Evolutionary conservation across 176 grass and related monocot species (phyloP), one percentile per base, ranked within the genome.

Genomic region (Eleusine coracana): DNA sequence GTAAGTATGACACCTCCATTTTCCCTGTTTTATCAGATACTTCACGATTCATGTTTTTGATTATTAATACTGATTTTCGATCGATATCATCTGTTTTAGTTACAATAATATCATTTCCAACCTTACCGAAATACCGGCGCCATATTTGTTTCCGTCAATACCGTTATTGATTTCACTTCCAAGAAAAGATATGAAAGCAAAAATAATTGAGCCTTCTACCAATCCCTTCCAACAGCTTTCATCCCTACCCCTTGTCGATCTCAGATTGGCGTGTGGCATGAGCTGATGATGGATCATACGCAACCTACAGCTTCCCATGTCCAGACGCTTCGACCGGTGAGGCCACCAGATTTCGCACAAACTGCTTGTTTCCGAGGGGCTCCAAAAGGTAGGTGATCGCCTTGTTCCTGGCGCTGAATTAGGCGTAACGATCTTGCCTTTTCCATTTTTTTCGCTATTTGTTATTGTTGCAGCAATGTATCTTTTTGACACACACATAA

Each of bases 381-480:
- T 64, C 46, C 58, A 70, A 52, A 70, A 31, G 27, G 3, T 45
- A 89, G 83, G 78, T 82, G 28, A 64, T 28, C 52, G 38, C n/a
- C 18, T 80, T 49, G 78, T 76, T 84, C 54, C 44, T 34, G 23
- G 3, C 55, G 45, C 29, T 56, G 34, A 1, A 72, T 52, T 63
- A 64, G 21, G 75, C 36, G 14, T 9, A 73, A 54, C 21, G 3
- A 29, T 62, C 23, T 18, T 41, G 5, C 31, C 10, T 56, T 36
- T 7, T 29, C 1, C 13, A 16, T 42, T 64, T 59, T 59, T 28
- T 17, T 17, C 9, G 23, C 18, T 39, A 8, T 11, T 25, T 1
- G n/a, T 62, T 39, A 25, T 61, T 39, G 14, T 78, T 65, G 23
- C 56, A 40, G 21, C n/a, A 34, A 65, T 6, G 25, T 20, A 64